These are phyloP conservation scores for grape (Vitis vinifera) DNA, from an alignment of 164 flowering plant genomes.

Conservation along the genomic window DNA sequence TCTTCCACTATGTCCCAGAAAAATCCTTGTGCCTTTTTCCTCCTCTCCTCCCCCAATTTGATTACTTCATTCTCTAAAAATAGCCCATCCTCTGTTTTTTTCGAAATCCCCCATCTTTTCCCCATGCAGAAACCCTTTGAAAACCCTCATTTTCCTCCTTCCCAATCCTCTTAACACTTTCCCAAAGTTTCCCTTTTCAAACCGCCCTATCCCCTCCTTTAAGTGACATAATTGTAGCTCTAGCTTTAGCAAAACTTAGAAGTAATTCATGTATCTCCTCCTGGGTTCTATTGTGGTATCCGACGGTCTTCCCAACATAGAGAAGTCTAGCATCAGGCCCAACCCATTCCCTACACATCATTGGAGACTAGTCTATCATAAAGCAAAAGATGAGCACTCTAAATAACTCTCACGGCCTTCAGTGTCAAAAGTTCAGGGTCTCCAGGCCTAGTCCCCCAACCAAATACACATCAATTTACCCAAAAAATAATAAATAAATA, in stretches of 20 bases:
- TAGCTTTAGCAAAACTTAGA: slow-evolving; percentile 78
- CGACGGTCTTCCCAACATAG: slow-evolving; percentile 97
- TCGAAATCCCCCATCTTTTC: too few relatives aligned
- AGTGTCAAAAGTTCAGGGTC: slow-evolving; percentile 88
- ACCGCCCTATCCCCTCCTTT: slow-evolving; percentile 58
- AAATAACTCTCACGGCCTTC: slow-evolving; percentile 75
- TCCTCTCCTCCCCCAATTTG: too few relatives aligned
- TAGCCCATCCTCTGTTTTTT: too few relatives aligned
- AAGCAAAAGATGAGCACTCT: slow-evolving; percentile 77
- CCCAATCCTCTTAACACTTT: too few relatives aligned
- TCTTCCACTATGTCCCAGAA: too few relatives aligned
- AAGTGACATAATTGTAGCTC: slow-evolving; percentile 73
- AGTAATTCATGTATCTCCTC: slow-evolving; percentile 95
- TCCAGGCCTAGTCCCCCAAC: slow-evolving; percentile 95
- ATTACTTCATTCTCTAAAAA: too few relatives aligned
- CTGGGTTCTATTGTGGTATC: slow-evolving; percentile 97
- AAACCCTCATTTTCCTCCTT: too few relatives aligned
- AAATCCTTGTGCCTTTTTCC: too few relatives aligned
- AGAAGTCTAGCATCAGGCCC: slow-evolving; percentile 70
- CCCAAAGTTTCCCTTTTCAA: too few relatives aligned
- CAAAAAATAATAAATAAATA: too few relatives aligned
- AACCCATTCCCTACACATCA: slow-evolving; percentile 79
- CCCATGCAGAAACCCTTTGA: too few relatives aligned
- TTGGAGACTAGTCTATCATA: slow-evolving; percentile 92
- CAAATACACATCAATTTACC: slow-evolving; percentile 54